These are phyloP conservation scores for Mrakia hoshinonis DNA, from an alignment of 768 basidiomycete species.

Conservation along the genomic window DNA sequence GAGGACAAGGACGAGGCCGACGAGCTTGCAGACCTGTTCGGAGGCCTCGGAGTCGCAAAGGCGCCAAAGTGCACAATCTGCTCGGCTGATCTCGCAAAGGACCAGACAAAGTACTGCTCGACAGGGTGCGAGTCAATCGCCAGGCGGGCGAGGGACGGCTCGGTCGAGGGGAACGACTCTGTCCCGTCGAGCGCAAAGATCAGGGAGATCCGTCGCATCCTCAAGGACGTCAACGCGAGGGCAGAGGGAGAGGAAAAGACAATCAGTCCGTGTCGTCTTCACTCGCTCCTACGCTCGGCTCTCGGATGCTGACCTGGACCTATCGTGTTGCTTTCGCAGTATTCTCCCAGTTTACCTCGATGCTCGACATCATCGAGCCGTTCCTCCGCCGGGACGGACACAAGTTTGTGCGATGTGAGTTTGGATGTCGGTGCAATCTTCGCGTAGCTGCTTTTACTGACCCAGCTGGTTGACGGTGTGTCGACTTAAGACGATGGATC, in stretches of 20 bases:
- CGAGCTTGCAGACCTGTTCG: constrained; percentile 66
- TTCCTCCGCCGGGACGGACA: constrained; percentile 64
- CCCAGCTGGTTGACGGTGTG: not conserved
- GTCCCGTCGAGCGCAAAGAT: constrained; percentile 74
- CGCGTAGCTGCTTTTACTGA: not conserved
- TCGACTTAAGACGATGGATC: constrained; percentile 71
- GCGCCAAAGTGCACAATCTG: constrained; percentile 70
- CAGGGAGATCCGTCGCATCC: constrained; percentile 64
- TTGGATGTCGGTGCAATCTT: not conserved
- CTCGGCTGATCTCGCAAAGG: constrained; percentile 39
- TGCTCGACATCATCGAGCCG: constrained; percentile 74
- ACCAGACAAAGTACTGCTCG: constrained; percentile 13
- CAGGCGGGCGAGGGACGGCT: constrained; percentile 16
- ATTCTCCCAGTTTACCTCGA: constrained; percentile 71
- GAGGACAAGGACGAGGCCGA: constrained; percentile 54
- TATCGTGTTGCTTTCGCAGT: constrained; percentile 38
- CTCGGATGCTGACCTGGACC: not conserved
- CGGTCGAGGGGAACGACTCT: constrained; percentile 35
- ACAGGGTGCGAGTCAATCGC: constrained; percentile 12
- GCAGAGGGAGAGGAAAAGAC: constrained; percentile 67
- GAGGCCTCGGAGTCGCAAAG: constrained; percentile 54
- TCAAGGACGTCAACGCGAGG: constrained; percentile 56
- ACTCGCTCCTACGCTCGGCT: not conserved
- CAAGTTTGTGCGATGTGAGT: constrained; percentile 77
- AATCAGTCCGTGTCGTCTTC: constrained; percentile 50